These are phyloP conservation scores for Globisporangium nunn DNA, from an alignment of 352 stramenopile species.

Conservation along the genomic window DNA sequence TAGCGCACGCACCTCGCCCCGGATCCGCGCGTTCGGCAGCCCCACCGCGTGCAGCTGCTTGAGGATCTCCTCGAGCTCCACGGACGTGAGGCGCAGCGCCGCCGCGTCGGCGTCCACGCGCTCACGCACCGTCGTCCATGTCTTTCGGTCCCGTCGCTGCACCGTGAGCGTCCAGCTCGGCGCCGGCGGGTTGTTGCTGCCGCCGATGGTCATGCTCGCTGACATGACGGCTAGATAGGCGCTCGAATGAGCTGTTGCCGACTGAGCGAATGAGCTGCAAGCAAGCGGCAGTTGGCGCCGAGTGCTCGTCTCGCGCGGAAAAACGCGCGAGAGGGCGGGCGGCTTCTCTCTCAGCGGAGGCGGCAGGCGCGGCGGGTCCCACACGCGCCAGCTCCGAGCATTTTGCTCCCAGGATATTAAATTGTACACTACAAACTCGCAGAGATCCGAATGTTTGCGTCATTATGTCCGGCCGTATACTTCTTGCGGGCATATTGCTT, in stretches of 20 bases:
- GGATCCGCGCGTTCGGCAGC: conserved; percentile 60
- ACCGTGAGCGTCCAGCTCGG: conserved; percentile 48
- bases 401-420: neutral
- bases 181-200: neutral
- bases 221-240: neutral
- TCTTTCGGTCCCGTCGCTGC: conserved; percentile 61
- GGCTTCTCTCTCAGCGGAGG: neutral
- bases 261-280: neutral
- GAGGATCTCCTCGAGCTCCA: conserved; percentile 80
- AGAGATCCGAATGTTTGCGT: neutral
- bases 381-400: neutral
- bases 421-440: neutral
- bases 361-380: neutral
- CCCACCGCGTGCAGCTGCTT: conserved; percentile 47
- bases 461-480: neutral
- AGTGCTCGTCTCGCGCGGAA: neutral
- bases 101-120: conserved; percentile 51
- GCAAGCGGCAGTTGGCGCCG: neutral
- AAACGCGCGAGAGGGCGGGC: neutral
- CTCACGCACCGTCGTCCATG: conserved; percentile 46
- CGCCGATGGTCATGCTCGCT: conserved; percentile 4
- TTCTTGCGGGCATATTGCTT: neutral
- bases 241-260: neutral
- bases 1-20: conserved; percentile 34
- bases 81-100: conserved; percentile 50